Evolutionary conservation across 345 rosid species (phyloP).

Genomic region (Gossypium herbaceum): DNA sequence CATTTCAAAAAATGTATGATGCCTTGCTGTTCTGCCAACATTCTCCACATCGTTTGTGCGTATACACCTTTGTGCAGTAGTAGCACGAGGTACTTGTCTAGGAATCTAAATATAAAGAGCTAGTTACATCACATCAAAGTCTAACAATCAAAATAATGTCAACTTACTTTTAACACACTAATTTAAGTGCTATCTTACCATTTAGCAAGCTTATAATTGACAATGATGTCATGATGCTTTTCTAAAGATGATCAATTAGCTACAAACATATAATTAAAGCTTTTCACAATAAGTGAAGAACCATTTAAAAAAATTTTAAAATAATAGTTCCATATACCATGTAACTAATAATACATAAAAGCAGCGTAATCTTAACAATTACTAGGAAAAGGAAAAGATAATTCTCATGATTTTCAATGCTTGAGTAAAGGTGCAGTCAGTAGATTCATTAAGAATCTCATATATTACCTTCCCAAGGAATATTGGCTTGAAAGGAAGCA

Average conservation of each 20-base stretch:
- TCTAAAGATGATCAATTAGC: neutral
- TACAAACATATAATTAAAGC: no score
- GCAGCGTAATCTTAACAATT: neutral
- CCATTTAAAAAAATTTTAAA: no score
- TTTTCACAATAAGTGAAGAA: no score
- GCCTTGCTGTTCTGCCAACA: slow-evolving; percentile 85
- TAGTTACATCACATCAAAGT: slow-evolving; percentile 2
- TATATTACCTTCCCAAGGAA: slow-evolving; percentile 80
- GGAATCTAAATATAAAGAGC: slow-evolving; percentile 47
- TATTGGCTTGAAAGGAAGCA: slow-evolving; percentile 96
- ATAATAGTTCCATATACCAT: neutral
- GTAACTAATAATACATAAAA: neutral
- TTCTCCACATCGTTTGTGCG: slow-evolving; percentile 95
- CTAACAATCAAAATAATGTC: neutral
- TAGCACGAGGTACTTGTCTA: slow-evolving; percentile 76
- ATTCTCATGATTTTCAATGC: neutral
- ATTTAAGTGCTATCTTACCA: neutral
- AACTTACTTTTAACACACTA: neutral
- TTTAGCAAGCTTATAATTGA: neutral
- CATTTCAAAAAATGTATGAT: slow-evolving; percentile 97
- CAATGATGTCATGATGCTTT: neutral
- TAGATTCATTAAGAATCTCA: neutral
- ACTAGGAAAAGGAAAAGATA: neutral
- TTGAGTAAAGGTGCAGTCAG: neutral
- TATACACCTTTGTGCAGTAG: slow-evolving; percentile 87